Evolutionary conservation across 192 early-diverging fungal genomes (phyloP), one percentile per base, ranked within the genome.

Genomic region (Blastocladiella britannica): DNA sequence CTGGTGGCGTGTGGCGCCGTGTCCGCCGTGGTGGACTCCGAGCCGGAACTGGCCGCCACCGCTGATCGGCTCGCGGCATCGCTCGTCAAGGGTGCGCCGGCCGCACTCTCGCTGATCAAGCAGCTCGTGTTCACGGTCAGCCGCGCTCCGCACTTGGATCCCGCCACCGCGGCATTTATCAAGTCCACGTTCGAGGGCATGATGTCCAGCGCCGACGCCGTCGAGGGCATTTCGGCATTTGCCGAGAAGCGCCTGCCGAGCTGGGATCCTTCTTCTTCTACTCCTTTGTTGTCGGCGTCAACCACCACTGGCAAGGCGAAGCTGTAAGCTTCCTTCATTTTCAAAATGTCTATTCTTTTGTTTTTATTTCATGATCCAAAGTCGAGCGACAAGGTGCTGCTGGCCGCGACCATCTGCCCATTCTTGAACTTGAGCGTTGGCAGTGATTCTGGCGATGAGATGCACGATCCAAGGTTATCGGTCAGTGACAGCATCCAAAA

Each of bases 191-290:
- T 80, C 55, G 62, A 67, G 20, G 60, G 68, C 18, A 80, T 82
- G 80, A 72, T 82, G 63, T 60, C 63, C 18, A 74, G 71, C 1
- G 68, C 76, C 25, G 80, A 82, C 55, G 77, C 77, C 15, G 72
- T 69, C 5, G 72, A 72, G 57, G 80, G 79, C 1, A 80, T 79
- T 53, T 63, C 66, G 43, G 66, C 73, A 1, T 80, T 78, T 65
- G 58, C 67, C 24, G 62, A 56, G 27, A 73, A 73, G 58, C 58
- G 73, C 47, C 70, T 63, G 56, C 75, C 79, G 25, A 67, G 73
- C 53, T 81, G 77, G 79, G 66, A 63, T 23, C 56, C 56, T 20
- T 75, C 68, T 55, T 56, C 23, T 53, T 65, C 37, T 4, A 20
- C 15, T 20, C 15, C 37, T 4, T 2, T 20, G 15, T 9, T 47